A percentile compares a stretch with the other conserved stretches of the same genome.
Evolutionary conservation across 2,329 filamentous ascomycete genomes (phyloP).

Genomic region (Trichocomaceae sp.): DNA sequence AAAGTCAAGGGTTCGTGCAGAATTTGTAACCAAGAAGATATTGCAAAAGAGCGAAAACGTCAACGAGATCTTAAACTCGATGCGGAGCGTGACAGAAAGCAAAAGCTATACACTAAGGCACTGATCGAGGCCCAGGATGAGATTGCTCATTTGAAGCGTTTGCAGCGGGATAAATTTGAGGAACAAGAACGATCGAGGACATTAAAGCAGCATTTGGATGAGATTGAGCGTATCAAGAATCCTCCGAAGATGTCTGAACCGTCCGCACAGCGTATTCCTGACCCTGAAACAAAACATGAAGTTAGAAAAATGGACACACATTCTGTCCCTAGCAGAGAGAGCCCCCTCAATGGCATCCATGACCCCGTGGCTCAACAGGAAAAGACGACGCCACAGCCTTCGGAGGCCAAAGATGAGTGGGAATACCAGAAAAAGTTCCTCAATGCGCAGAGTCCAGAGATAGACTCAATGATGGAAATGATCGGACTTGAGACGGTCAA

Average conservation of each 20-base stretch:
- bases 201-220: neutral
- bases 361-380: neutral
- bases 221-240: neutral
- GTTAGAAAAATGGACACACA: neutral
- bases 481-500: slow-evolving; percentile 67
- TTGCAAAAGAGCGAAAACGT: slow-evolving; percentile 38
- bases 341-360: neutral
- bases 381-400: slow-evolving; percentile 6
- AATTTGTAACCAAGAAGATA: slow-evolving; percentile 39
- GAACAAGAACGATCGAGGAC: slow-evolving; percentile 5
- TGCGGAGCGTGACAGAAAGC: slow-evolving; percentile 22
- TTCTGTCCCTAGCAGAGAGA: neutral
- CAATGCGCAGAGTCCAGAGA: slow-evolving; percentile 43
- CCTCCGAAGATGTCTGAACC: neutral
- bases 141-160: slow-evolving; percentile 16
- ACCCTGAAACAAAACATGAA: neutral
- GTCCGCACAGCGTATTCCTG: neutral
- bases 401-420: slow-evolving; percentile 52
- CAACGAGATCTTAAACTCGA: slow-evolving; percentile 47
- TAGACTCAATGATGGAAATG: slow-evolving; percentile 64
- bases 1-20: slow-evolving; percentile 37
- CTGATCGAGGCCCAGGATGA: slow-evolving; percentile 23
- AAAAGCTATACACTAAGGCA: slow-evolving; percentile 17
- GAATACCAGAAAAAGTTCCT: slow-evolving; percentile 51
- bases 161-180: slow-evolving; percentile 16